Conservation (phyloP, 192 early-diverging fungal species). For the Podila epicladia region DNA sequence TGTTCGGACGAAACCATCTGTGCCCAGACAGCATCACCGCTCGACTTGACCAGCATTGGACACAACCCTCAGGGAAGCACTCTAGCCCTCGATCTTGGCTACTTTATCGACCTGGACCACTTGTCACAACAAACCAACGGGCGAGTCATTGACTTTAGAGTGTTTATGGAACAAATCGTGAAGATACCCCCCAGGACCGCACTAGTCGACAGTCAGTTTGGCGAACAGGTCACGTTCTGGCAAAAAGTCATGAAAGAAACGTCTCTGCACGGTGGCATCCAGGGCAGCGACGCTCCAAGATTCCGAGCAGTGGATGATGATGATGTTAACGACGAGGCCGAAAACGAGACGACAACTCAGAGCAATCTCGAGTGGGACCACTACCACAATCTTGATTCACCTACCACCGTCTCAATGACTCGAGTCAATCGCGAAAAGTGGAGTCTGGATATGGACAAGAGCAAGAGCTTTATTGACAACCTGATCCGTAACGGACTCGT, state of each 20-base stretch:
- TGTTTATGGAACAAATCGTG: constrained; percentile 23
- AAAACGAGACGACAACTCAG: neutral
- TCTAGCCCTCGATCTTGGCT: constrained; percentile 19
- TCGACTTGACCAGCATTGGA: constrained; percentile 15
- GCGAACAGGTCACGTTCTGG: constrained; percentile 19
- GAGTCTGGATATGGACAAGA: constrained; percentile 5
- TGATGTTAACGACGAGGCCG: neutral
- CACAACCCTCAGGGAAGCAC: constrained; percentile 23
- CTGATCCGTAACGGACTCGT: constrained; percentile 23
- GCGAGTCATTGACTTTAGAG: constrained; percentile 17
- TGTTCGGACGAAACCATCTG: constrained; percentile 17
- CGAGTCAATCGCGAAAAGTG: constrained; percentile 7
- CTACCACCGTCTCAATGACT: neutral
- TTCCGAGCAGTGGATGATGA: neutral
- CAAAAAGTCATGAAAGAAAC: neutral
- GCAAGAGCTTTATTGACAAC: constrained; percentile 13
- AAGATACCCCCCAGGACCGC: neutral
- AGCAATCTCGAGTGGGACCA: too few species aligned
- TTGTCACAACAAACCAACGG: neutral
- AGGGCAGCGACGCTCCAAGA: neutral
- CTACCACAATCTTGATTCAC: neutral
- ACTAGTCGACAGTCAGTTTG: constrained; percentile 18
- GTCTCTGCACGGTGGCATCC: neutral
- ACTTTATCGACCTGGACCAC: constrained; percentile 17
- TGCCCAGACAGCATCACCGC: constrained; percentile 2